Conservation (phyloP, 441 rosid genomes). For the Francoa sonchifolia region DNA sequence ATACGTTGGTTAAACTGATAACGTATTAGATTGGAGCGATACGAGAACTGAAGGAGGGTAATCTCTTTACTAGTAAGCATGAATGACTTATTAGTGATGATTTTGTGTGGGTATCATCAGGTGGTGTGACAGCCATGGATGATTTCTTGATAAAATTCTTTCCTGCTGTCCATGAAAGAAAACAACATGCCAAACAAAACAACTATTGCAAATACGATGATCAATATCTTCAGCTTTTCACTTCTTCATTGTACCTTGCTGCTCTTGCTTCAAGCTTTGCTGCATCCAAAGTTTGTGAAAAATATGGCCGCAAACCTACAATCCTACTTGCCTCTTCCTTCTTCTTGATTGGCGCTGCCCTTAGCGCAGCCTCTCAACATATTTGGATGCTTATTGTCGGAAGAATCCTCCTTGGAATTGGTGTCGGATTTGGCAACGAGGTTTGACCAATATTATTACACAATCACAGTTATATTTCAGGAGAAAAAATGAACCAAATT, state of each 20-base stretch:
- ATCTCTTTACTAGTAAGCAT: no score
- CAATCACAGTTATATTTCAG: no score
- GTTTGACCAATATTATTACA: no score
- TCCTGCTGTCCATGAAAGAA: conserved; percentile 31
- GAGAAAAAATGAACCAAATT: no score
- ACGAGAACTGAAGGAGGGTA: no score
- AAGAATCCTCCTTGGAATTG: conserved; percentile 43
- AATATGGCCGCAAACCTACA: conserved; percentile 45
- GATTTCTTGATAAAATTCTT: conserved; percentile 54
- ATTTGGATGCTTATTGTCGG: conserved; percentile 41
- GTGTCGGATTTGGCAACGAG: conserved; percentile 71
- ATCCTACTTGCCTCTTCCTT: conserved; percentile 38
- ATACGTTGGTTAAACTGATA: no score
- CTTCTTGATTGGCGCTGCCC: conserved; percentile 33
- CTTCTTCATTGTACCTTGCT: conserved; percentile 53
- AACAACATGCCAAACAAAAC: conserved; percentile 29
- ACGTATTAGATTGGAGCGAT: no score
- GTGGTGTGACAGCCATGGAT: conserved; percentile 66
- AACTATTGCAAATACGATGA: conserved; percentile 64
- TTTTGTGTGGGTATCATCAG: conserved; percentile 12
- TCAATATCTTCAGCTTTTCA: conserved; percentile 48
- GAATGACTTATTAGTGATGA: no score
- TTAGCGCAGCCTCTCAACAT: conserved; percentile 26
- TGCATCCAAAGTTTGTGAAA: conserved; percentile 34
- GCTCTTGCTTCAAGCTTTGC: conserved; percentile 40